Base-by-base conservation (phyloP, 148 eudicot genomes). In the Vaccinium vitisidaea region DNA sequence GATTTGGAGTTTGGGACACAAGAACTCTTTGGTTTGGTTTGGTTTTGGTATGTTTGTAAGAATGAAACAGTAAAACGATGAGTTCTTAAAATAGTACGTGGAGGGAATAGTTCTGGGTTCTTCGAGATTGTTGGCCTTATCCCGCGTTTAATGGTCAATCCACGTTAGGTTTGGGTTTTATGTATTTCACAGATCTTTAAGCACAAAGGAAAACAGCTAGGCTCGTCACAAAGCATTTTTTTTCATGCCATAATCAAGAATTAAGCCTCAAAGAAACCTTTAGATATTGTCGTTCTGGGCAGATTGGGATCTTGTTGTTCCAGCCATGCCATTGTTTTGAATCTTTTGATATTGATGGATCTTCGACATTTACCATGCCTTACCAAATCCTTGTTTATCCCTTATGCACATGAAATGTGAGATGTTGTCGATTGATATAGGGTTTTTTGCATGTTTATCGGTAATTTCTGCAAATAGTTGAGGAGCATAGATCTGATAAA, bases 221-320 rank as follows among this genome's bases (percentile, higher is more conserved):
- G 27, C 70, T 65, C 1, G 23, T 65, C n/a, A 59, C 2, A 2
- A 18, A n/a, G 25, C 70, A n/a, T 39, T 1, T 21, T 12, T 8
- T n/a, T 9, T 21, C 12, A 1, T 23, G 3, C 14, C 79, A 10
- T 11, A 73, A 6, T 15, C 46, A 13, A 32, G 46, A 36, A 32
- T 71, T 71, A 32, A 71, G 46, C 76, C 46, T 73, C n/a, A 39
- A 73, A 16, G 77, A 73, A 73, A 16, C 23, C 49, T 15, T 15
- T 16, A 5, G 10, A 73, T 32, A 71, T 73, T 73, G n/a, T 18
- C 6, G 9, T 21, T 59, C n/a, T 21, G 10, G 70, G 25, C 70
- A 63, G 79, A 75, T 46, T 75, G 27, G 78, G 30, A 46, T 75
- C 27, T 75, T 75, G 52, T 16, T 74, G 4, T 74, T 74, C 49